Conservation (phyloP, 305 asterid genomes). For the Nicotiana rustica region DNA sequence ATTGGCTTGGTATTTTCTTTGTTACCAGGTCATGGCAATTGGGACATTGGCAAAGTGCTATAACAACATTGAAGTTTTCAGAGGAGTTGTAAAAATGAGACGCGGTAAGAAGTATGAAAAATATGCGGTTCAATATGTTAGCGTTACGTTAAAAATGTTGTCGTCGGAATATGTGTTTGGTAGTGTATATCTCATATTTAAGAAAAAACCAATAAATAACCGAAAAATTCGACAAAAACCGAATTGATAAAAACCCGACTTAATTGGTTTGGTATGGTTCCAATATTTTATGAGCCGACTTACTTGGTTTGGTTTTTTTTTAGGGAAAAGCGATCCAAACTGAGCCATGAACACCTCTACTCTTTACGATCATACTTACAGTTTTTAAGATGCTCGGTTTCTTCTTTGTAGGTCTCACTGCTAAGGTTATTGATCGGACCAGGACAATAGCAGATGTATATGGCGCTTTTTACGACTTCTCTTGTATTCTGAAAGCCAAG, state of each 20-base stretch:
- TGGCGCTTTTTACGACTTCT: constrained; percentile 84
- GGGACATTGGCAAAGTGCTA: constrained; percentile 95
- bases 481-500: constrained; percentile 79
- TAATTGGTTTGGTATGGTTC: too few relatives aligned
- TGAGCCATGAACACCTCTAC: too few relatives aligned
- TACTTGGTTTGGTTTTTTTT: too few relatives aligned
- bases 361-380: too few relatives aligned
- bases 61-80: constrained; percentile 87
- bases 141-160: too few relatives aligned
- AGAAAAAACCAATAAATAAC: too few relatives aligned
- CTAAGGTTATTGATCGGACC: constrained; percentile 75
- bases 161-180: too few relatives aligned
- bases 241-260: too few relatives aligned
- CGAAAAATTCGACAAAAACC: too few relatives aligned
- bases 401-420: constrained; percentile 73
- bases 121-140: neutral
- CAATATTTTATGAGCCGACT: too few relatives aligned
- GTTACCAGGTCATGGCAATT: constrained; percentile 84
- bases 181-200: too few relatives aligned
- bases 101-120: constrained; percentile 62
- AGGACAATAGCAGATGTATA: constrained; percentile 77
- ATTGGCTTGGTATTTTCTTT: constrained; percentile 11
- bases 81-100: constrained; percentile 93
- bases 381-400: constrained; percentile 3
- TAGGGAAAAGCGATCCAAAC: too few relatives aligned